phyloP scores from a whole-genome alignment of 805 yeast genomes.

The Phaffomyces opuntiae region DNA sequence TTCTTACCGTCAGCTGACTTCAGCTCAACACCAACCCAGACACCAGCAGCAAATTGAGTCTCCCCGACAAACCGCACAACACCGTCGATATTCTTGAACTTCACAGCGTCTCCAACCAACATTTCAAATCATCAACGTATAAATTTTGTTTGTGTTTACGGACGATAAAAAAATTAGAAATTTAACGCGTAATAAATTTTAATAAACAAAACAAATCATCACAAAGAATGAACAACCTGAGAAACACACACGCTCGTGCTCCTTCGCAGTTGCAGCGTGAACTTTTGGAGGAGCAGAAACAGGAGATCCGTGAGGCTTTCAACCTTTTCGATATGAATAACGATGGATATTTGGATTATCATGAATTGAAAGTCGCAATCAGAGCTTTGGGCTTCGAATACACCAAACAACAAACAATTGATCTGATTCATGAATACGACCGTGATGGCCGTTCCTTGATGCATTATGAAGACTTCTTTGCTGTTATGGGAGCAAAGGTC shows the following conservation, averaged over 20 bases:
- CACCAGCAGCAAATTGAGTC: slow-evolving; percentile 53
- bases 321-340: slow-evolving; percentile 85
- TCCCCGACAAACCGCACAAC: slow-evolving; percentile 42
- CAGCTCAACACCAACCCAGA: slow-evolving; percentile 79
- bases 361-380: slow-evolving; percentile 84
- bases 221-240: slow-evolving; percentile 1
- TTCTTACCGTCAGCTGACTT: slow-evolving; percentile 76
- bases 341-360: slow-evolving; percentile 87
- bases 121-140: not conserved
- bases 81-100: slow-evolving; percentile 29
- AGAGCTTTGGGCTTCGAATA: slow-evolving; percentile 89
- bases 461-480: slow-evolving; percentile 74
- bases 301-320: slow-evolving; percentile 90
- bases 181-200: not conserved
- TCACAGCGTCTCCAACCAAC: slow-evolving; percentile 12
- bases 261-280: slow-evolving; percentile 48
- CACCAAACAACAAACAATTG: slow-evolving; percentile 65
- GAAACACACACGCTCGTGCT: slow-evolving; percentile 16
- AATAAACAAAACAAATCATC: not conserved
- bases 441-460: slow-evolving; percentile 67
- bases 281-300: slow-evolving; percentile 77
- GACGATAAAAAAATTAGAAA: not conserved
- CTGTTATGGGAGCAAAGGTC: slow-evolving; percentile 71
- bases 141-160: not conserved
- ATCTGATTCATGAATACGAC: slow-evolving; percentile 74